Percentiles rank a stretch among this genome's conserved stretches.
Conservation (phyloP, 768 basidiomycete species). For the Chalciporus sphaerocephalus region DNA sequence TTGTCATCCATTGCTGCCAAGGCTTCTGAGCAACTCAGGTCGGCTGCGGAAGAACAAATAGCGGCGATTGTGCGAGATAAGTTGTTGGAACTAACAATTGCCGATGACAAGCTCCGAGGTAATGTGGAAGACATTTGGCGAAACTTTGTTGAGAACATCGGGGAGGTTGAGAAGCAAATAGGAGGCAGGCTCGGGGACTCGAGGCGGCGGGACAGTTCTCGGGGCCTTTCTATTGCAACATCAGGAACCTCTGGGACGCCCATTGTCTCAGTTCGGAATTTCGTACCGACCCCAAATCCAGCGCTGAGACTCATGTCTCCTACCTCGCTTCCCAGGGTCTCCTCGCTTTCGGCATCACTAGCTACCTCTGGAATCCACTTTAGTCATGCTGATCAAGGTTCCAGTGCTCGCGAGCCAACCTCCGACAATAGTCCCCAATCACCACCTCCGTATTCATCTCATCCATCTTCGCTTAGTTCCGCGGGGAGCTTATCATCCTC, state of each 20-base stretch:
- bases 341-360: constrained; percentile 69
- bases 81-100: constrained; percentile 50
- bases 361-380: constrained; percentile 56
- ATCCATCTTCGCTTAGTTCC: constrained; percentile 31
- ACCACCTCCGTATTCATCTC: constrained; percentile 35
- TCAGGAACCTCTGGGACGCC: constrained; percentile 29
- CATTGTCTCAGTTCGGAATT: constrained; percentile 47
- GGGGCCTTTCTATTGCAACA: constrained; percentile 16
- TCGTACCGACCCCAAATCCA: constrained; percentile 46
- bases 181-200: constrained; percentile 17
- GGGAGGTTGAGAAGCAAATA: constrained; percentile 40
- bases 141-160: constrained; percentile 47
- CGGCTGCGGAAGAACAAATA: constrained; percentile 56
- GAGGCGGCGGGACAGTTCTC: constrained; percentile 19
- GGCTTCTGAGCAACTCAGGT: constrained; percentile 51
- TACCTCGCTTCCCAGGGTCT: constrained; percentile 41
- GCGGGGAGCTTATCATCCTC: constrained; percentile 22
- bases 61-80: constrained; percentile 49
- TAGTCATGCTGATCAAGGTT: constrained; percentile 35
- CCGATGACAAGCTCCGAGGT: constrained; percentile 49
- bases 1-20: constrained; percentile 54
- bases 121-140: constrained; percentile 65
- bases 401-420: constrained; percentile 14
- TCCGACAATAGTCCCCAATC: constrained; percentile 22
- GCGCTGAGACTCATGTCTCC: constrained; percentile 35